Evolutionary conservation across 352 stramenopile genomes (phyloP).

Genomic region (Peronospora farinosa): DNA sequence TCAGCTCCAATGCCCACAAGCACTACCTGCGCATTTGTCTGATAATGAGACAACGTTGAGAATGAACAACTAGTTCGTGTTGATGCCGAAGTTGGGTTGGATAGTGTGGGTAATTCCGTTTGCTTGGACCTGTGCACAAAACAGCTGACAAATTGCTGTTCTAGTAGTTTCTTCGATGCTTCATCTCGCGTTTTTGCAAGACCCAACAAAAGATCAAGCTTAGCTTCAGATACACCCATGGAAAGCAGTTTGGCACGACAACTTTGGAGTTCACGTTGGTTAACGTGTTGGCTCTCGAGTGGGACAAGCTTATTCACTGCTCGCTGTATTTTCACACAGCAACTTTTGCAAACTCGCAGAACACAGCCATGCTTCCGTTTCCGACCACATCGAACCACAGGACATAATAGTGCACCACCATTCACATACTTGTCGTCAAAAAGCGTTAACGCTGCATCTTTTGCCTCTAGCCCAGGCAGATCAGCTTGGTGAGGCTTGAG

Average conservation of each 20-base stretch:
- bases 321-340: conserved; percentile 44
- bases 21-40: conserved; percentile 61
- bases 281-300: conserved; percentile 1
- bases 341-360: conserved; percentile 41
- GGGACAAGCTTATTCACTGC: conserved; percentile 18
- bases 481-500: conserved; percentile 19
- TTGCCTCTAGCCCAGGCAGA: conserved; percentile 21
- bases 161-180: neutral
- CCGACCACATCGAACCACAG: conserved; percentile 33
- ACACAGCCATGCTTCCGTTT: conserved; percentile 42
- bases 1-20: conserved; percentile 92
- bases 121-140: conserved; percentile 31
- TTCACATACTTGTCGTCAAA: conserved; percentile 10
- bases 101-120: neutral
- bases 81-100: neutral
- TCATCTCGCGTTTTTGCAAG: conserved; percentile 7
- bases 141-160: conserved; percentile 13
- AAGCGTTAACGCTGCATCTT: conserved; percentile 27
- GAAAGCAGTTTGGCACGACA: conserved; percentile 20
- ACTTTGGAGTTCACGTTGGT: conserved; percentile 8
- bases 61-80: neutral
- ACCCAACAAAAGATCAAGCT: conserved; percentile 18
- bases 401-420: conserved; percentile 19
- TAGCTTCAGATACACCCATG: conserved; percentile 24
- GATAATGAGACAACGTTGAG: conserved; percentile 19